phyloP scores from a whole-genome alignment of 2,329 filamentous ascomycete genomes.

The Passalora sequoiae region DNA sequence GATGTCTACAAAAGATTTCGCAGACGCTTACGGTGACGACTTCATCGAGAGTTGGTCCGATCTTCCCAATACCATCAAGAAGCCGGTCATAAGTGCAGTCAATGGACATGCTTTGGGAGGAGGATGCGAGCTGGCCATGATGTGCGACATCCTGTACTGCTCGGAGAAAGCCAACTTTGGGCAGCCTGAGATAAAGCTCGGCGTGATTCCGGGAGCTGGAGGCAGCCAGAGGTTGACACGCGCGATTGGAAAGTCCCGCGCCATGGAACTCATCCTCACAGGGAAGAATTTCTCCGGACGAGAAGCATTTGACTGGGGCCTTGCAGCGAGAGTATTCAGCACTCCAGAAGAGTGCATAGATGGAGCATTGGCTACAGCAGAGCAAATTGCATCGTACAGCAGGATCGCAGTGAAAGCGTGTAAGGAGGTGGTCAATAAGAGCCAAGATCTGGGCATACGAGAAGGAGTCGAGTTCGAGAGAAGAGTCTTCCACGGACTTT shows the following conservation, averaged over 20 bases:
- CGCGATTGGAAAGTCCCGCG: conserved; percentile 63
- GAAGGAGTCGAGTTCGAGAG: conserved; percentile 95
- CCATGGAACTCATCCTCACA: conserved; percentile 88
- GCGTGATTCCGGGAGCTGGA: conserved; percentile 85
- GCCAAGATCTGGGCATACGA: conserved; percentile 78
- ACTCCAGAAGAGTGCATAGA: conserved; percentile 77
- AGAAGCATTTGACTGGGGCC: conserved; percentile 84
- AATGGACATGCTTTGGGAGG: conserved; percentile 92
- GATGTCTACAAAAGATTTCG: conserved; percentile 90
- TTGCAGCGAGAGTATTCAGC: conserved; percentile 77
- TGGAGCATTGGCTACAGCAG: conserved; percentile 74
- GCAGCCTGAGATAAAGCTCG: conserved; percentile 94
- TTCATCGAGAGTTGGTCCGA: conserved; percentile 96
- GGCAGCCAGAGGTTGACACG: conserved; percentile 83
- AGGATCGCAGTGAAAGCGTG: conserved; percentile 80
- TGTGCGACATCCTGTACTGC: conserved; percentile 94
- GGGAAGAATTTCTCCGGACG: conserved; percentile 76
- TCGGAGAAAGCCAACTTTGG: conserved; percentile 82
- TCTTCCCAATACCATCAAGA: conserved; percentile 78
- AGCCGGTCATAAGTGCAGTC: conserved; percentile 88
- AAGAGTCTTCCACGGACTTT: conserved; percentile 84
- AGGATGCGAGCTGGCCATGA: conserved; percentile 93
- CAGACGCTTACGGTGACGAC: conserved; percentile 76
- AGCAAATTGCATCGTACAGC: conserved; percentile 82
- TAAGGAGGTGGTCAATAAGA: conserved; percentile 99